A percentile compares a stretch with the other conserved stretches of the same genome.
phyloP scores from a whole-genome alignment of 1,139 yeast species.

The Wickerhamomyces sp. region DNA sequence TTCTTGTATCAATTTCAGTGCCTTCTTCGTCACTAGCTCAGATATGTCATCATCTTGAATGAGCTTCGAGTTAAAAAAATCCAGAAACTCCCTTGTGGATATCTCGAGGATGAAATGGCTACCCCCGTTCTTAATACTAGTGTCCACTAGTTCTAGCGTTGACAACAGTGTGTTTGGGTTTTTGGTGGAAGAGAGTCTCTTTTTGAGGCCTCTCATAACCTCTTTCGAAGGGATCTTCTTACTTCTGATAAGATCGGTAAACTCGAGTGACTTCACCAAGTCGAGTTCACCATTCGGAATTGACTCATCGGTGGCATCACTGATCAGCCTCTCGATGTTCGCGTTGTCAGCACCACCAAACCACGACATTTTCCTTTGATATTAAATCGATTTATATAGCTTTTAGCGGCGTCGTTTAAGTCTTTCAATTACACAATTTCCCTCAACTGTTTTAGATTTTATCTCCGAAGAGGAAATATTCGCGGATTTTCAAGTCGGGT shows the following conservation, averaged over 20 bases:
- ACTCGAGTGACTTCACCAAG: conserved; percentile 72
- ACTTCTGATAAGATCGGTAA: conserved; percentile 83
- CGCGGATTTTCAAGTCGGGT: background rate
- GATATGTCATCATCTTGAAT: conserved; percentile 29
- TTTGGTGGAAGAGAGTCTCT: conserved; percentile 58
- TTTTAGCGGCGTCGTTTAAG: no score
- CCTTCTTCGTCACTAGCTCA: conserved; percentile 52
- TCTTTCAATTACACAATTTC: no score
- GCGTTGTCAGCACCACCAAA: conserved; percentile 44
- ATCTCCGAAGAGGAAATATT: background rate
- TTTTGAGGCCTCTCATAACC: conserved; percentile 80
- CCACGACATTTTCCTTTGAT: conserved; percentile 43
- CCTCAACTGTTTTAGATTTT: no score
- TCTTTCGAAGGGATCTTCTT: conserved; percentile 79
- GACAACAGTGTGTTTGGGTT: conserved; percentile 78
- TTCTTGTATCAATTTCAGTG: conserved; percentile 63
- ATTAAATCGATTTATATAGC: no score
- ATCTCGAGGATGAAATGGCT: conserved; percentile 75
- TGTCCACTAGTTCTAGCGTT: conserved; percentile 71
- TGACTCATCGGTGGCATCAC: conserved; percentile 80
- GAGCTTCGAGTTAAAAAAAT: conserved; percentile 48
- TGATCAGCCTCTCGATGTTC: conserved; percentile 60
- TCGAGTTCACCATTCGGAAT: conserved; percentile 93
- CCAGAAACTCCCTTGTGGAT: conserved; percentile 84
- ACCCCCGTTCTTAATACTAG: conserved; percentile 93